Conservation (phyloP, 2,329 filamentous ascomycete species). For the Colletotrichum sp. region DNA sequence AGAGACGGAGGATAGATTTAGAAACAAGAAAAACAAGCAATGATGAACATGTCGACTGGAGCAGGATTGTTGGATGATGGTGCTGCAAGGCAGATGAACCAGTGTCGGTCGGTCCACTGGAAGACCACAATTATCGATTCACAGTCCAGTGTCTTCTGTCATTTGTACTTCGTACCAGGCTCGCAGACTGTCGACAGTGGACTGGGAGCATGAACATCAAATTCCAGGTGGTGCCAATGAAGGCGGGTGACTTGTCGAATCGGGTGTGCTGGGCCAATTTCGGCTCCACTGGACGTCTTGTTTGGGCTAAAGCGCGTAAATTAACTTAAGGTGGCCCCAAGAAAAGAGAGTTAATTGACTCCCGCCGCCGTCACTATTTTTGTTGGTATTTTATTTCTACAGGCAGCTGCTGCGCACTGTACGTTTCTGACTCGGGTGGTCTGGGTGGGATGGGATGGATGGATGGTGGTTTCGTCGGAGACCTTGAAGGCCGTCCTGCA, state of each 20-base stretch:
- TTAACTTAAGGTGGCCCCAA: not conserved
- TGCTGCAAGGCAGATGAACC: not conserved
- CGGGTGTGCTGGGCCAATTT: not conserved
- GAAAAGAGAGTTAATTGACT: slow-evolving; percentile 16
- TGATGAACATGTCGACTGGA: not conserved
- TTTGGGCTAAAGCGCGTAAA: not conserved
- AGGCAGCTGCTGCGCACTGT: not conserved
- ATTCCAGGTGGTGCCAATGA: not conserved
- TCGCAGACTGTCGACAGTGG: not conserved
- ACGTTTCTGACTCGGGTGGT: not conserved
- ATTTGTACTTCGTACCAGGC: too few species aligned
- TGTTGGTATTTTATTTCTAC: not conserved
- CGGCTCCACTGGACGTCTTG: not conserved
- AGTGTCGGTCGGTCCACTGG: slow-evolving; percentile 2
- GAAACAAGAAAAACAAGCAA: not conserved
- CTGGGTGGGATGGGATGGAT: not conserved
- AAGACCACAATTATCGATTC: not conserved
- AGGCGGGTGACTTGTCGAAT: not conserved
- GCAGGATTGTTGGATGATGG: not conserved
- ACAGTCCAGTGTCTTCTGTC: too few species aligned
- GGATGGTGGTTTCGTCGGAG: not conserved
- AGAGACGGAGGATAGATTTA: not conserved
- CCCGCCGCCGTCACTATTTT: slow-evolving; percentile 9
- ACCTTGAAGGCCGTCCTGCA: not conserved
- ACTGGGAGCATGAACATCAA: not conserved